A percentile compares a stretch with the other conserved stretches of the same genome.
phyloP scores from a whole-genome alignment of 208 protist species.

The Crithidia expoeki region DNA sequence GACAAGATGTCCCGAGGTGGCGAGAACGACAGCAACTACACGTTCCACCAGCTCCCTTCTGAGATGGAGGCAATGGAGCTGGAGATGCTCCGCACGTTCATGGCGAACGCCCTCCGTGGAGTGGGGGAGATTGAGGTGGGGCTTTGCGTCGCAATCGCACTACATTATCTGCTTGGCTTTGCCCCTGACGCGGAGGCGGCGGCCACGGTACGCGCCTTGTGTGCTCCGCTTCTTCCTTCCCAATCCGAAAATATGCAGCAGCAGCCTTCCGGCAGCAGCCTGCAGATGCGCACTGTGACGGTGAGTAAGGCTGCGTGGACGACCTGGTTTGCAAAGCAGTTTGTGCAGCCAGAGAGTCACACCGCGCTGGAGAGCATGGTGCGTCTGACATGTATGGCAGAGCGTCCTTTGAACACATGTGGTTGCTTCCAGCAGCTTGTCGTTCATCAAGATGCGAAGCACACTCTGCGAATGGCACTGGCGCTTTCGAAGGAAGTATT shows the following conservation, averaged over 20 bases:
- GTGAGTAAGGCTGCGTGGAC: conserved; percentile 28
- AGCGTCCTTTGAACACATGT: conserved; percentile 69
- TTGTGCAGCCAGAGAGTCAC: conserved; percentile 29
- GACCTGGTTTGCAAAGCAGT: conserved; percentile 24
- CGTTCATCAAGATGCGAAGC: conserved; percentile 47
- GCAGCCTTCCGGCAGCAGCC: not conserved
- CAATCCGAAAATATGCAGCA: conserved; percentile 15
- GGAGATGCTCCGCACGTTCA: conserved; percentile 45
- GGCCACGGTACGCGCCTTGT: conserved; percentile 24
- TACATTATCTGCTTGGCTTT: conserved; percentile 56
- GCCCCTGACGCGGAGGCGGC: conserved; percentile 17
- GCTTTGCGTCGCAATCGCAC: conserved; percentile 52
- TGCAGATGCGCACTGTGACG: conserved; percentile 30
- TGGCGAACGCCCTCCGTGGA: conserved; percentile 45
- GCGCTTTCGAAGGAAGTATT: conserved; percentile 71
- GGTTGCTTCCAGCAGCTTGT: conserved; percentile 82
- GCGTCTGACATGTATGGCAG: conserved; percentile 79
- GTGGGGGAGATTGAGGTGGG: conserved; percentile 66
- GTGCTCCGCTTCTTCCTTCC: conserved; percentile 19
- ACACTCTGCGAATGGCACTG: conserved; percentile 58
- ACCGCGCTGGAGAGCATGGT: conserved; percentile 39
- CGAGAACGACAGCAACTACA: not conserved
- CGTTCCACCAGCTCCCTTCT: not conserved
- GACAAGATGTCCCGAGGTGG: not conserved
- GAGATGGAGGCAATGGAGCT: conserved; percentile 32